phyloP scores from a whole-genome alignment of 1,284 basidiomycete species.

The Gomphus bonarii region DNA sequence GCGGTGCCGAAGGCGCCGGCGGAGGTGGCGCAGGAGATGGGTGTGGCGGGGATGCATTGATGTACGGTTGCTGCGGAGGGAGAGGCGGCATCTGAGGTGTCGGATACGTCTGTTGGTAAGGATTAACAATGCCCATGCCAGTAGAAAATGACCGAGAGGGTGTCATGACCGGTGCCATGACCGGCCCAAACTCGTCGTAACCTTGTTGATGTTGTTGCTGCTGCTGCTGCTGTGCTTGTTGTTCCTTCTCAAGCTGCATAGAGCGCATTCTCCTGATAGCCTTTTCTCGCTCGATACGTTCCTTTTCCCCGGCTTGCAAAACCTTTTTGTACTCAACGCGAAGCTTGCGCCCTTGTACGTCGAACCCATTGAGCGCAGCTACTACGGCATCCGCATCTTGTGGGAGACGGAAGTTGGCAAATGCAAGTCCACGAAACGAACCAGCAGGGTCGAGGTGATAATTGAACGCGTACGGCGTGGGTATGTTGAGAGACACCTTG shows the following conservation, averaged over 20 bases:
- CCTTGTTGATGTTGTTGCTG: constrained; percentile 16
- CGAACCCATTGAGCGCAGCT: constrained; percentile 88
- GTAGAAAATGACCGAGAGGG: constrained; percentile 56
- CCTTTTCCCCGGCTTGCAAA: constrained; percentile 96
- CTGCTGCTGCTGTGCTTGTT: constrained; percentile 26
- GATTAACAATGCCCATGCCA: constrained; percentile 27
- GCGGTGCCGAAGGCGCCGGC: constrained; percentile 44
- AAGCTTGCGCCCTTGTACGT: constrained; percentile 96
- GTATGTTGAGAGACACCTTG: constrained; percentile 85
- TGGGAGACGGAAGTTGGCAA: constrained; percentile 93
- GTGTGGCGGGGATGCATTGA: constrained; percentile 31
- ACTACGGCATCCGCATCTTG: constrained; percentile 93
- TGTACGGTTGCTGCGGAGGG: constrained; percentile 43
- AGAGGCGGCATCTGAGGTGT: constrained; percentile 49
- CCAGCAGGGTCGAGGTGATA: constrained; percentile 93
- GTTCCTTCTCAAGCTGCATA: constrained; percentile 85
- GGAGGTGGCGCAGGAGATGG: constrained; percentile 22
- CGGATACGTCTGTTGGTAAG: constrained; percentile 50
- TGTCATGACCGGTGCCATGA: constrained; percentile 36
- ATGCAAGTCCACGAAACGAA: constrained; percentile 94
- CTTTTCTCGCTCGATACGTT: constrained; percentile 98
- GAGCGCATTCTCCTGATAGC: constrained; percentile 96
- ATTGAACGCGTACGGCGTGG: constrained; percentile 99
- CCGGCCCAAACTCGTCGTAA: constrained; percentile 62
- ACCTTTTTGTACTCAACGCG: constrained; percentile 99